Conservation (phyloP, 768 basidiomycete genomes). For the Collybiopsis confluens region DNA sequence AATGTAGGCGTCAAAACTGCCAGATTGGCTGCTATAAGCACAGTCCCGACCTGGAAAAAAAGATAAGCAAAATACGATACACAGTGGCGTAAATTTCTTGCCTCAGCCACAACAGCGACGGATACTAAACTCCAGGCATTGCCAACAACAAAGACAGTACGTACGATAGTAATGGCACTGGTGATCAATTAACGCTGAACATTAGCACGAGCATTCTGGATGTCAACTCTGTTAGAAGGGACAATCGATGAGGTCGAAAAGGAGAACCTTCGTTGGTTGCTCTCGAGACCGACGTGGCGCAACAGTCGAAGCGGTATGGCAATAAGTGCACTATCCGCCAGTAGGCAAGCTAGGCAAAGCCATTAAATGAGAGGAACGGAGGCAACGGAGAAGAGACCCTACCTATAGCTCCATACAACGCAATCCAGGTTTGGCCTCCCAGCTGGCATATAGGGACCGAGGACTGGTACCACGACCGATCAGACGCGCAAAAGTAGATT, state of each 20-base stretch:
- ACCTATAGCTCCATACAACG: background rate
- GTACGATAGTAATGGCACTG: background rate
- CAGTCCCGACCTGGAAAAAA: background rate
- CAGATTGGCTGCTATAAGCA: constrained; percentile 5
- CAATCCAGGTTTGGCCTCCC: background rate
- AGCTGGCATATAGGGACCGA: background rate
- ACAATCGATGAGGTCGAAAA: background rate
- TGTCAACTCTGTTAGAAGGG: too few relatives aligned
- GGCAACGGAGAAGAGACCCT: background rate
- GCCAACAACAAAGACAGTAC: background rate
- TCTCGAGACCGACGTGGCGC: background rate
- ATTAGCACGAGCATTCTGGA: background rate
- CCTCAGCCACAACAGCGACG: constrained; percentile 3
- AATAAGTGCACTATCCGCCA: constrained; percentile 1
- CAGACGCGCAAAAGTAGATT: too few relatives aligned
- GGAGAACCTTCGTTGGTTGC: background rate
- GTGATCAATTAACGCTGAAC: background rate
- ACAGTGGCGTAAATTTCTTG: background rate
- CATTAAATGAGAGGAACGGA: too few relatives aligned
- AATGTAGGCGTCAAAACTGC: background rate
- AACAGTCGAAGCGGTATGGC: constrained; percentile 3
- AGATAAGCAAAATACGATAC: background rate
- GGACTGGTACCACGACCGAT: background rate
- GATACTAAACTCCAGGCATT: background rate
- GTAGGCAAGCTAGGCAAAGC: background rate